These are phyloP conservation scores for Rhododendron vialii DNA, from an alignment of 148 eudicot genomes.

Conservation along the genomic window DNA sequence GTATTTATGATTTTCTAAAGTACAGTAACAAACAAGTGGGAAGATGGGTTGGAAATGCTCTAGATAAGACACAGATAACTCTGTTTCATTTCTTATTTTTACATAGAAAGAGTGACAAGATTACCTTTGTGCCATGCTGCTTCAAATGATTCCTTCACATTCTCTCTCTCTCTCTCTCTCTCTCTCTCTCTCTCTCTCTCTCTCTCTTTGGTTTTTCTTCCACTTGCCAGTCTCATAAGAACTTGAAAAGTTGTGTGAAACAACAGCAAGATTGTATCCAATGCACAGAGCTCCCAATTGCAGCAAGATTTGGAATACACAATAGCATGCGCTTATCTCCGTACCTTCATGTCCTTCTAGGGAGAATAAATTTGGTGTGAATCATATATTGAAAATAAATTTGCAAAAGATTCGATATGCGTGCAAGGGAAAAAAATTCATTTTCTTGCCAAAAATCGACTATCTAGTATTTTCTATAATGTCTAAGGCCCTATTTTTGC, in stretches of 20 bases:
- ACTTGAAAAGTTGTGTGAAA: neutral
- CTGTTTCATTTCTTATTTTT: neutral
- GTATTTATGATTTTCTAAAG: neutral
- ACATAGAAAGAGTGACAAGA: neutral
- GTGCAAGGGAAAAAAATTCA: neutral
- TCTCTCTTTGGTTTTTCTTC: neutral
- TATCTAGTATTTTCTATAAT: neutral
- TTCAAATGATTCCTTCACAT: neutral
- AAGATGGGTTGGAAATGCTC: neutral
- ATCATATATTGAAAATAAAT: neutral
- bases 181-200: neutral
- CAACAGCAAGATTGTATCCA: neutral
- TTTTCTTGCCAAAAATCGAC: neutral
- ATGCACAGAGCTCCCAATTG: neutral
- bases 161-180: neutral
- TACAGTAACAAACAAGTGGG: neutral
- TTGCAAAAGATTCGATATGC: neutral
- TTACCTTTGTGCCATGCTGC: neutral
- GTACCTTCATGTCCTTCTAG: neutral
- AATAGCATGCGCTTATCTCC: neutral
- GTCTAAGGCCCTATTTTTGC: neutral
- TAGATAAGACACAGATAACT: neutral
- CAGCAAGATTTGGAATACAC: neutral
- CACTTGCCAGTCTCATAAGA: neutral
- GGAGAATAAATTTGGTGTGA: neutral